These are phyloP conservation scores for Aureococcus anophagefferens DNA, from an alignment of 108 stramenopile species.

Conservation along the genomic window DNA sequence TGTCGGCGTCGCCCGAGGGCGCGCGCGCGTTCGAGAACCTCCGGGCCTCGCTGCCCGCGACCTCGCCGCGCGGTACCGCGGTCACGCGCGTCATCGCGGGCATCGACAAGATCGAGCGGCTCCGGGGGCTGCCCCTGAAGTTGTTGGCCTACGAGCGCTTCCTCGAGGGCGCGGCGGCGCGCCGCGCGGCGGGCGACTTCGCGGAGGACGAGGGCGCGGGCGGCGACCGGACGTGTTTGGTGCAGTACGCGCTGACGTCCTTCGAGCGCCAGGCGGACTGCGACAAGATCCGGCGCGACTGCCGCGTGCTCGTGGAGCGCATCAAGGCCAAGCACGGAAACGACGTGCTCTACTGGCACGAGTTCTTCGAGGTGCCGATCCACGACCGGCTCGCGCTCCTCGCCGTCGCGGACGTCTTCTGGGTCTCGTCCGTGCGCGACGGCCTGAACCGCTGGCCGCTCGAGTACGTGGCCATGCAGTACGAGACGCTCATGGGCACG, in stretches of 20 bases:
- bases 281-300: background rate
- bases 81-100: slow-evolving; percentile 58
- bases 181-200: background rate
- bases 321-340: background rate
- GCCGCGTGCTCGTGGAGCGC: background rate
- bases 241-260: slow-evolving; percentile 9
- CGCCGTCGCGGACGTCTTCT: slow-evolving; percentile 22
- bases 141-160: slow-evolving; percentile 49
- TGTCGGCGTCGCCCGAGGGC: background rate
- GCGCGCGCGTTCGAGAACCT: background rate
- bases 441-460: slow-evolving; percentile 46
- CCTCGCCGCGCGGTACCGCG: background rate
- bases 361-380: background rate
- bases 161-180: slow-evolving; percentile 8
- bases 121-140: slow-evolving; percentile 62
- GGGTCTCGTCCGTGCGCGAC: slow-evolving; percentile 38
- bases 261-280: background rate
- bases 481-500: too few relatives aligned
- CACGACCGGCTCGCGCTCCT: slow-evolving; percentile 26
- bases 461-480: background rate
- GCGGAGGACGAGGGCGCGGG: slow-evolving; percentile 18
- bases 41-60: background rate
- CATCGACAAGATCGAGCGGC: slow-evolving; percentile 84
- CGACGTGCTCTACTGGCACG: background rate
- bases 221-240: slow-evolving; percentile 3